These are phyloP conservation scores for Penicillium polonicum DNA, from an alignment of 2,329 filamentous ascomycete species.

Conservation along the genomic window DNA sequence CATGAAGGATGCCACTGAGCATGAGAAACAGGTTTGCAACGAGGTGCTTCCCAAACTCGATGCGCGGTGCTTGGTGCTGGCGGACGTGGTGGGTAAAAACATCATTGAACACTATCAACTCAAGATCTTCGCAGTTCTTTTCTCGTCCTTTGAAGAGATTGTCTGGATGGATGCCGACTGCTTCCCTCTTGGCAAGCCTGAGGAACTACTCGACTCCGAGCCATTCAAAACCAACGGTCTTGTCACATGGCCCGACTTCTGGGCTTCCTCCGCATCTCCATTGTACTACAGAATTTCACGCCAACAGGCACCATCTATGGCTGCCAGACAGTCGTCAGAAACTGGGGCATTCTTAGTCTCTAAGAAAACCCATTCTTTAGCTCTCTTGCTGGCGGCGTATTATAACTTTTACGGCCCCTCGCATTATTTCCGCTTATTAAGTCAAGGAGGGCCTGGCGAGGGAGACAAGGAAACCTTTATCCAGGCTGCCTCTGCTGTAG, in stretches of 20 bases:
- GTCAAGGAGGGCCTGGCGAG: conserved; percentile 40
- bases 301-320: conserved; percentile 34
- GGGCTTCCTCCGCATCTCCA: conserved; percentile 46
- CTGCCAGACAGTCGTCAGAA: conserved; percentile 38
- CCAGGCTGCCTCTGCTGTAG: conserved; percentile 35
- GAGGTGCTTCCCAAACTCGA: conserved; percentile 42
- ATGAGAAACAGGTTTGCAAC: conserved; percentile 43
- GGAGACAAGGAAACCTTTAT: conserved; percentile 44
- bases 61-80: conserved; percentile 45
- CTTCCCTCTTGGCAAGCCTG: conserved; percentile 51
- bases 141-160: conserved; percentile 59
- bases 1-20: conserved; percentile 41
- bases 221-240: conserved; percentile 55
- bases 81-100: conserved; percentile 41
- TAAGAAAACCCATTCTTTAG: conserved; percentile 36
- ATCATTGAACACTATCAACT: conserved; percentile 52
- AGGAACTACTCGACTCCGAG: conserved; percentile 50
- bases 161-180: conserved; percentile 60
- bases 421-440: conserved; percentile 40
- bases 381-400: conserved; percentile 39
- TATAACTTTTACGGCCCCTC: conserved; percentile 40
- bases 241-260: conserved; percentile 59
- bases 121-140: conserved; percentile 58
- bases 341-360: conserved; percentile 39
- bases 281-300: conserved; percentile 46